Base-by-base conservation (phyloP, 2,329 filamentous ascomycete genomes). In the Paraconiothyrium brasiliense region DNA sequence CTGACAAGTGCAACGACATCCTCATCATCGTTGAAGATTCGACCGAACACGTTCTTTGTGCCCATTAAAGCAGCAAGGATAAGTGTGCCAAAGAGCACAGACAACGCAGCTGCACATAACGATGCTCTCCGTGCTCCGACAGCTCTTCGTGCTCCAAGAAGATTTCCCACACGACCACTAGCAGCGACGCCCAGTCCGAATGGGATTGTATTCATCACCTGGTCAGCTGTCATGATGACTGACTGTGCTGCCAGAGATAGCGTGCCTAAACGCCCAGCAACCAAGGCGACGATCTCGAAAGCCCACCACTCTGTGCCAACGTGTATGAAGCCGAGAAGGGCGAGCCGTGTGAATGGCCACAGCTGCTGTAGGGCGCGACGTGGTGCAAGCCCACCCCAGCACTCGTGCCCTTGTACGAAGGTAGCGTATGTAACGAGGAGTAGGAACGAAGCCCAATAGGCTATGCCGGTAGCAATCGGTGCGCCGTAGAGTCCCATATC, bases 271-370 rank as follows among this genome's bases (percentile, higher is more conserved):
- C 89, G 86, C 1, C 93, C 93, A 5, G 93, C 92, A 1, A 91
- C 92, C 0, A 96, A 85, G 1, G 92, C 92, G 1, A 96, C 92
- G 67, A 96, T 94, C 78, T 96, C 93, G 70, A 97, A 97, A 0
- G 93, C 93, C 93, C 93, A 96, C 93, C 92, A 97, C 78, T 97
- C 93, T 0, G 92, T 95, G 3, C 92, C 93, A 5, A 97, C 91
- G 66, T 96, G 93, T 3, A 96, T 80, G 46, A 96, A 84, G 0
- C 93, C 93, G 0, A 96, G 82, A 14, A 90, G 78, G 0, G 93
- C 92, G 3, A 97, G 86, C 10, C 88, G 87, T 1, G 91, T 84
- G 74, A 97, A 97, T 0, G 88, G 88, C 16, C 85, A 80, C 16
- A 91, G 82, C 69, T 94, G 91, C 1, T 85, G 81, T n/a, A 91